Evolutionary conservation across 2,329 filamentous ascomycete species (phyloP).

Genomic region (Xylaria arbuscula): DNA sequence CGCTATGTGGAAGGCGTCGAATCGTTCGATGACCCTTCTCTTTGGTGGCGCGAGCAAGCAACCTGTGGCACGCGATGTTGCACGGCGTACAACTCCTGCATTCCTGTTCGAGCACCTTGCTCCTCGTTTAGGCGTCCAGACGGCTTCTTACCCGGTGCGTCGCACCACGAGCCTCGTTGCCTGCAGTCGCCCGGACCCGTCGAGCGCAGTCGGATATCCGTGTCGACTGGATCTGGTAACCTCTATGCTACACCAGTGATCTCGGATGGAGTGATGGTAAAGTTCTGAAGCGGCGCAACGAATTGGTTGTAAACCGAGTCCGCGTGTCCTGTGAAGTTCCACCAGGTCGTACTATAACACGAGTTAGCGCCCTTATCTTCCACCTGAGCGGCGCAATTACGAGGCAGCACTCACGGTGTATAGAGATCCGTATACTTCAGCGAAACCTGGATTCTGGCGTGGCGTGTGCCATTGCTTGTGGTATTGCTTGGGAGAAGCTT

Average conservation of each 20-base stretch:
- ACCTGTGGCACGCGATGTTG: not conserved
- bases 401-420: constrained; percentile 39
- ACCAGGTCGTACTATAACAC: constrained; percentile 44
- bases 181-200: constrained; percentile 31
- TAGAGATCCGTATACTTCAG: constrained; percentile 48
- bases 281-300: constrained; percentile 43
- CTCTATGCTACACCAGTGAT: constrained; percentile 47
- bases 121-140: constrained; percentile 36
- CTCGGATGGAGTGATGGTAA: constrained; percentile 48
- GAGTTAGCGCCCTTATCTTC: constrained; percentile 34
- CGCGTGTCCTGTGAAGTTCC: constrained; percentile 51
- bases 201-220: constrained; percentile 17
- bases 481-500: constrained; percentile 46
- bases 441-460: constrained; percentile 49
- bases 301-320: constrained; percentile 47
- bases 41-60: constrained; percentile 12
- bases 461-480: constrained; percentile 35
- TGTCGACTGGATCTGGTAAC: constrained; percentile 7
- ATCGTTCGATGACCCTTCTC: constrained; percentile 3
- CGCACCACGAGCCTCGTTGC: constrained; percentile 30
- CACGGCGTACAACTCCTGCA: constrained; percentile 19
- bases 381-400: constrained; percentile 20
- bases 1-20: constrained; percentile 1
- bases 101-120: constrained; percentile 18
- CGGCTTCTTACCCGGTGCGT: constrained; percentile 27